Conservation (phyloP, 75 land plant species). For the Pinus tabuliformis region DNA sequence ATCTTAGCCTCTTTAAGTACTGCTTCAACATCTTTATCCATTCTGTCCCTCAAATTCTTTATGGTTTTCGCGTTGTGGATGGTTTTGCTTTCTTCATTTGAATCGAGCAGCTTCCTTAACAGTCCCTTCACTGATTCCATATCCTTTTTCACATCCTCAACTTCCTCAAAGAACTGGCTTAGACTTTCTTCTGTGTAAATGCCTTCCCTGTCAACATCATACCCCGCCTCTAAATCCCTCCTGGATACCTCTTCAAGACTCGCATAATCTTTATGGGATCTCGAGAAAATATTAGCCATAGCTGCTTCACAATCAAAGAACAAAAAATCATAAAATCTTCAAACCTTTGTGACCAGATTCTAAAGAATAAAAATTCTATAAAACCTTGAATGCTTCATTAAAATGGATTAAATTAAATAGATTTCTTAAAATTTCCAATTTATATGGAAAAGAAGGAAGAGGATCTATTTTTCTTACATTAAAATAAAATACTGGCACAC, state of each 20-base stretch:
- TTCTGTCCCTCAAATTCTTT: slow-evolving; percentile 50
- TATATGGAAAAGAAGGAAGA: too few species aligned
- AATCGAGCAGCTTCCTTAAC: slow-evolving; percentile 40
- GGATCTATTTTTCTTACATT: too few species aligned
- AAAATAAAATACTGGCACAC: too few species aligned
- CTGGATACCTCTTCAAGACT: slow-evolving; percentile 47
- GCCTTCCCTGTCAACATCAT: slow-evolving; percentile 17
- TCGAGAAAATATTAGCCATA: slow-evolving; percentile 71
- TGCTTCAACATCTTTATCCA: slow-evolving; percentile 50
- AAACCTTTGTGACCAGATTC: too few species aligned
- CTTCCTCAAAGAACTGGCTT: slow-evolving; percentile 75
- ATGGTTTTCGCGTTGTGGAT: slow-evolving; percentile 60
- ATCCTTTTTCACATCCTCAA: slow-evolving; percentile 63
- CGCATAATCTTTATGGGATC: slow-evolving; percentile 50
- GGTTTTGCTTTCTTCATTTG: slow-evolving; percentile 63
- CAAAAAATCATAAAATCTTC: too few species aligned
- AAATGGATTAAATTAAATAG: too few species aligned
- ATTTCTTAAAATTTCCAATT: too few species aligned
- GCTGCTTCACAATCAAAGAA: too few species aligned
- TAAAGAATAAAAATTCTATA: too few species aligned
- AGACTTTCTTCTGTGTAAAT: slow-evolving; percentile 26
- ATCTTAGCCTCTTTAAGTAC: slow-evolving; percentile 52
- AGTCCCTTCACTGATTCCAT: slow-evolving; percentile 57
- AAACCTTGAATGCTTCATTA: too few species aligned
- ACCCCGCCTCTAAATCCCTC: slow-evolving; percentile 27